Evolutionary conservation across 257 asterid genomes (phyloP), one percentile per base, ranked within the genome.

Genomic region (Solanum medicagineum): DNA sequence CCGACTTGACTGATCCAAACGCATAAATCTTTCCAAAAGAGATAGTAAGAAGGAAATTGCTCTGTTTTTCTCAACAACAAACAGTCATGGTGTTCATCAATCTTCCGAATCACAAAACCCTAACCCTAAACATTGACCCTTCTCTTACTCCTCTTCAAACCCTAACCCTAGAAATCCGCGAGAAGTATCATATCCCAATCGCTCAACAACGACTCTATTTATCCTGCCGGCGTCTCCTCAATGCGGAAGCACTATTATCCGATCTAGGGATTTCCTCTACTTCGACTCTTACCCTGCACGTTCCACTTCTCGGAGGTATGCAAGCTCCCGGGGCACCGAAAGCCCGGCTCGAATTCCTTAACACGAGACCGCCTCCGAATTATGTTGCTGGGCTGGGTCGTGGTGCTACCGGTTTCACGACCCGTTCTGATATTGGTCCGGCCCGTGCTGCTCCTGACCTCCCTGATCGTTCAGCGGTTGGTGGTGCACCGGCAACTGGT

Each of bases 351-450:
- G 98, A 94, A 0, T 93, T 94, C 85, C 94, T 94, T 16, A 88
- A 84, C 88, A 85, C 95, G 17, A 91, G 87, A 56, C 97, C 95
- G 3, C 97, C 97, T 10, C 88, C 96, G 15, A 94, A 94, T 91
- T 96, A 94, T 81, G 98, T 96, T 8, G 98, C 96, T 45, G 98
- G 99, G 12, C 84, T 95, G 47, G 99, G 99, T 14, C 99, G 99
- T 92, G 99, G 98, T 29, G 99, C 99, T 51, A 95, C 97, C 9
- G 98, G 99, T 1, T 95, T 95, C 90, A 95, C 99, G 1, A 95
- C 99, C 53, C 98, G 98, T 15, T 95, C 98, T 12, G 98, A 94
- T 93, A 96, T 93, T 45, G 99, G 99, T 8, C 98, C 99, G 19
- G 99, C 98, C 65, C 94, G 98, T 45, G 96, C 98, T 8, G 98